Percentiles rank a stretch among this genome's conserved stretches.
phyloP scores from a whole-genome alignment of 129 eudicot genomes.

The Heracleum sosnowskyi region DNA sequence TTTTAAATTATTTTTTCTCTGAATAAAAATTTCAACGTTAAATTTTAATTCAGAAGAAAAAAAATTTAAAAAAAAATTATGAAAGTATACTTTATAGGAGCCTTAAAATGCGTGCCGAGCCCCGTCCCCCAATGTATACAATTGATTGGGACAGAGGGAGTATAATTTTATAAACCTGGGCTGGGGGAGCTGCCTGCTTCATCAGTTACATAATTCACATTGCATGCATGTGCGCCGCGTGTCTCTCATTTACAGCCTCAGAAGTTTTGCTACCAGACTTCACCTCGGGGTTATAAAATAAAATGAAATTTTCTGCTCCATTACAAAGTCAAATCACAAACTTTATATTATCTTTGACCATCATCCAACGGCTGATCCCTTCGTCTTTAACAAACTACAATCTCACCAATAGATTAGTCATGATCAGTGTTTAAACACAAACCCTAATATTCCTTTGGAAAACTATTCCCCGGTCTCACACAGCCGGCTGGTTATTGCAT shows the following conservation, averaged over 20 bases:
- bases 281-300: background rate
- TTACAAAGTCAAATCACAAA: background rate
- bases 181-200: constrained; percentile 3
- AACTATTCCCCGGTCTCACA: background rate
- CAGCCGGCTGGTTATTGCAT: background rate
- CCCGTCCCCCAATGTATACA: no score
- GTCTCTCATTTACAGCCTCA: background rate
- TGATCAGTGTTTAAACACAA: background rate
- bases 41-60: no score
- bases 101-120: no score
- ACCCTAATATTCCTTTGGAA: background rate
- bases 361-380: background rate
- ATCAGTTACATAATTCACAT: background rate
- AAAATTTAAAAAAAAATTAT: no score
- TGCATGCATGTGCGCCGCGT: constrained; percentile 6
- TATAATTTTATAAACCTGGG: background rate
- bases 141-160: no score
- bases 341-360: background rate
- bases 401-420: background rate
- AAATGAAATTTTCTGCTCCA: background rate
- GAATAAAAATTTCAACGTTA: no score
- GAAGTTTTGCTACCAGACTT: background rate
- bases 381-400: background rate
- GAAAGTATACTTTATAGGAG: no score
- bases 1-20: no score